Evolutionary conservation across 2,329 filamentous ascomycete species (phyloP).

Genomic region (Ceratocystiopsis sp.): DNA sequence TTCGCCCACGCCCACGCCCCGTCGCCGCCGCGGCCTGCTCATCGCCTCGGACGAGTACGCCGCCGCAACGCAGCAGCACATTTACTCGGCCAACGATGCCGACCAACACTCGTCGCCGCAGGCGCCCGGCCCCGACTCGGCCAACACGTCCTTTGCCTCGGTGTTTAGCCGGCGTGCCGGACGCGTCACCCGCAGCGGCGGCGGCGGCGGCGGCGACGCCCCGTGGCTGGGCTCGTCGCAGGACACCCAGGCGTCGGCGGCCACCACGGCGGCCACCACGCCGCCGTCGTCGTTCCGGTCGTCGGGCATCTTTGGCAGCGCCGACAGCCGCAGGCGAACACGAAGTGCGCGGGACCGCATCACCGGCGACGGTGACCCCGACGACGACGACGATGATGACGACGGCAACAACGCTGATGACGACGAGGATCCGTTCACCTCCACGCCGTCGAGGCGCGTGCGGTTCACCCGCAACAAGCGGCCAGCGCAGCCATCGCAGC

Average conservation of each 20-base stretch:
- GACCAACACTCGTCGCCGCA: too few relatives aligned
- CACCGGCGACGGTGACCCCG: too few relatives aligned
- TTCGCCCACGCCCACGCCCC: background rate
- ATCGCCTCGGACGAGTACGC: conserved; percentile 4
- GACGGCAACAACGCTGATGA: background rate
- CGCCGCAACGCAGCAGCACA: background rate
- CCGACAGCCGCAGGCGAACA: too few relatives aligned
- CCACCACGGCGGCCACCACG: conserved; percentile 1
- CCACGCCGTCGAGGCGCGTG: conserved; percentile 3
- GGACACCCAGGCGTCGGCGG: background rate
- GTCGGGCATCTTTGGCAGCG: background rate
- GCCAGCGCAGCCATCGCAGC: too few relatives aligned
- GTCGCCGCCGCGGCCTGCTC: conserved; percentile 1
- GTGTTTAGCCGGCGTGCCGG: too few relatives aligned
- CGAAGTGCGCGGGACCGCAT: too few relatives aligned
- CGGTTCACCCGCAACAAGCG: background rate
- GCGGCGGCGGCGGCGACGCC: too few relatives aligned
- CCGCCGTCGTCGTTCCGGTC: conserved; percentile 3
- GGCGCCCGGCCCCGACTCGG: too few relatives aligned
- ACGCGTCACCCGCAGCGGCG: too few relatives aligned
- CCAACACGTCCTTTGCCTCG: too few relatives aligned
- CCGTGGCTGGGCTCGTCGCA: background rate
- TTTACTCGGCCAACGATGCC: too few relatives aligned
- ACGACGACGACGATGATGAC: background rate
- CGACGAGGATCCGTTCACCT: conserved; percentile 1